Conservation (phyloP, 2,329 filamentous ascomycete species). For the Colletotrichum musicola region DNA sequence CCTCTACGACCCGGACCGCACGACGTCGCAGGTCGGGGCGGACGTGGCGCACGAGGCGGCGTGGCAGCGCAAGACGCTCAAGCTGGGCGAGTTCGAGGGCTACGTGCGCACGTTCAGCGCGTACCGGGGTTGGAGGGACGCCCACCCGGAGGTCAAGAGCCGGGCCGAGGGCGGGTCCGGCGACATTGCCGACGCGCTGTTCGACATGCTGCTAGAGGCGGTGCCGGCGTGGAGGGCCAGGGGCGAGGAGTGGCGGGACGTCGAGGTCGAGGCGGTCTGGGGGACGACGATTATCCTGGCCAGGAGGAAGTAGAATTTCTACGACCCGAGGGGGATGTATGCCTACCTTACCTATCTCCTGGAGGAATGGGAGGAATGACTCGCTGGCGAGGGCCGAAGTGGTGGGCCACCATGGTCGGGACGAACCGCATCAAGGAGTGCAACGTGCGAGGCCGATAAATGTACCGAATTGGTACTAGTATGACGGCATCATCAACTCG, state of each 20-base stretch:
- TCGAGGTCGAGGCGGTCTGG: slow-evolving; percentile 71
- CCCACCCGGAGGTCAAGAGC: slow-evolving; percentile 62
- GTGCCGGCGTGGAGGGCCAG: slow-evolving; percentile 64
- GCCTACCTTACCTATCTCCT: not conserved
- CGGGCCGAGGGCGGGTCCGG: slow-evolving; percentile 67
- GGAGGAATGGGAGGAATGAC: slow-evolving; percentile 11
- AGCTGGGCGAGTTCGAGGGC: slow-evolving; percentile 69
- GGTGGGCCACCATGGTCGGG: slow-evolving; percentile 6
- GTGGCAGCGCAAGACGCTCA: slow-evolving; percentile 67
- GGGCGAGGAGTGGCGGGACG: slow-evolving; percentile 64
- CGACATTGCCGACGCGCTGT: slow-evolving; percentile 73
- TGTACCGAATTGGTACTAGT: too few relatives aligned
- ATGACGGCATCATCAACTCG: too few relatives aligned
- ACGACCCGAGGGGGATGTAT: not conserved
- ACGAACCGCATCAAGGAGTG: slow-evolving; percentile 16
- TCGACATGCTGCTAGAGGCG: slow-evolving; percentile 67
- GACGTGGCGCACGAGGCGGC: slow-evolving; percentile 45
- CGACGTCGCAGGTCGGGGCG: slow-evolving; percentile 48
- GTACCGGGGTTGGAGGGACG: slow-evolving; percentile 69
- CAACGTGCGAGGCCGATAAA: not conserved
- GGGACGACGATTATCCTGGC: slow-evolving; percentile 71
- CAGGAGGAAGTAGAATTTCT: slow-evolving; percentile 52
- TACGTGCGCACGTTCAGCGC: slow-evolving; percentile 73
- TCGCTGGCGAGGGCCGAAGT: slow-evolving; percentile 6
- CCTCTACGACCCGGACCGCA: slow-evolving; percentile 68